Base-by-base conservation (phyloP, 1,284 basidiomycete species). In the Papiliotrema nemorosa region DNA sequence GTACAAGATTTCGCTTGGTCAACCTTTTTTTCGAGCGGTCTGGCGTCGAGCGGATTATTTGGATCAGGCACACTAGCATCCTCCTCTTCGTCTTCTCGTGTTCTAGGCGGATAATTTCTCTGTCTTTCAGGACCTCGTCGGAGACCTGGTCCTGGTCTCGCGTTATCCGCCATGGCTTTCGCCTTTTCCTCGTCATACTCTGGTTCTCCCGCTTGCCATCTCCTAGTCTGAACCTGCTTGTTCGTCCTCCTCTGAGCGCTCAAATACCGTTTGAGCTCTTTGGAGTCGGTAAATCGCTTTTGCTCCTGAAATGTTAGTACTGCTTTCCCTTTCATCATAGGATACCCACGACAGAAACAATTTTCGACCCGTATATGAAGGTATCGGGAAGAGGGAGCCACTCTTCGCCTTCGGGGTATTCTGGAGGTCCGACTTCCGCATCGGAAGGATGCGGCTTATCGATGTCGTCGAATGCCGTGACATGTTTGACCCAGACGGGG, bases 81-180 rank as follows among this genome's bases (percentile, higher is more conserved):
- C 18, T 45, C 33, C 3, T 44, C 46, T 29, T 49, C 47, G 21
- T 39, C 47, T 10, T 45, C 25, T 0, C n/a, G 41, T 26, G 21
- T 24, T 20, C 35, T 3, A 14, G 9, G 7, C 29, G 9, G 7
- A 14, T 7, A 31, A 7, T 31, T 14, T 31, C 29, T 31, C 29
- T 31, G n/a, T 41, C 38, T 53, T 18, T 37, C 39, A 16, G 55
- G 50, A 14, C 58, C 52, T 14, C 50, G 27, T 24, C 54, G 21
- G 27, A 67, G 47, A 12, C 65, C 65, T 2, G 65, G 63, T 22
- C 65, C 65, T 13, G 41, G 34, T 3, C 53, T 62, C 13, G 44
- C 24, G 39, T 67, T 62, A 29, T 67, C 63, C 13, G 49, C 50
- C 14, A 42, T 16, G 2, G 56, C 49, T 22, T 12, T 31, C 21